Conservation (phyloP, 495 filamentous ascomycete species). For the Hypoxylon lienhwacheense region DNA sequence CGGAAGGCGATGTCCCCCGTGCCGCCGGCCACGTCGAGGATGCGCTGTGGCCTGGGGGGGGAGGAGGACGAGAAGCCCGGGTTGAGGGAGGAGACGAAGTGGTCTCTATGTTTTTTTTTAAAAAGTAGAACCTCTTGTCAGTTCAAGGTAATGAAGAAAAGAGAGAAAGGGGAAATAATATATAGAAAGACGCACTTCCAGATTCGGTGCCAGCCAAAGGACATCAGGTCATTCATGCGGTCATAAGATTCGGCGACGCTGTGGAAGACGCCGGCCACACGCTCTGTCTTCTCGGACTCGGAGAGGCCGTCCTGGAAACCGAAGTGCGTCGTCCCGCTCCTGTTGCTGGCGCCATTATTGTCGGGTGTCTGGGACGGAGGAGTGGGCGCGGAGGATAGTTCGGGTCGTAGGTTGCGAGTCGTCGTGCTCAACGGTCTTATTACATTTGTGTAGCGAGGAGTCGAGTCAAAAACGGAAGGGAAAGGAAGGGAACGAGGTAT, state of each 20-base stretch:
- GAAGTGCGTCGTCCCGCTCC: conserved; percentile 75
- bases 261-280: conserved; percentile 86
- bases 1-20: conserved; percentile 98
- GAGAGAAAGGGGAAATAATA: not conserved
- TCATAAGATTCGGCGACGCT: conserved; percentile 91
- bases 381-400: conserved; percentile 12
- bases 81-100: conserved; percentile 91
- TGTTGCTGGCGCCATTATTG: conserved; percentile 3
- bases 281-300: conserved; percentile 69
- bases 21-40: conserved; percentile 96
- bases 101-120: too few relatives aligned
- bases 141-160: conserved; percentile 3
- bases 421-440: conserved; percentile 23
- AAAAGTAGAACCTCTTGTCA: conserved; percentile 11
- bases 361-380: conserved; percentile 3
- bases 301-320: conserved; percentile 82
- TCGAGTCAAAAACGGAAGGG: not conserved
- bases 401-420: conserved; percentile 10
- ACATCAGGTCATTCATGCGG: conserved; percentile 99
- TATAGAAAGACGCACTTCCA: conserved; percentile 87
- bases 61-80: conserved; percentile 70
- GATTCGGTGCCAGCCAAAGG: conserved; percentile 89
- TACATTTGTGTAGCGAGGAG: too few relatives aligned
- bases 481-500: conserved; percentile 1
- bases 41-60: conserved; percentile 58